A percentile compares a stretch with the other conserved stretches of the same genome.
phyloP scores from a whole-genome alignment of 2,329 filamentous ascomycete genomes.

The Penicillium janthinellum region DNA sequence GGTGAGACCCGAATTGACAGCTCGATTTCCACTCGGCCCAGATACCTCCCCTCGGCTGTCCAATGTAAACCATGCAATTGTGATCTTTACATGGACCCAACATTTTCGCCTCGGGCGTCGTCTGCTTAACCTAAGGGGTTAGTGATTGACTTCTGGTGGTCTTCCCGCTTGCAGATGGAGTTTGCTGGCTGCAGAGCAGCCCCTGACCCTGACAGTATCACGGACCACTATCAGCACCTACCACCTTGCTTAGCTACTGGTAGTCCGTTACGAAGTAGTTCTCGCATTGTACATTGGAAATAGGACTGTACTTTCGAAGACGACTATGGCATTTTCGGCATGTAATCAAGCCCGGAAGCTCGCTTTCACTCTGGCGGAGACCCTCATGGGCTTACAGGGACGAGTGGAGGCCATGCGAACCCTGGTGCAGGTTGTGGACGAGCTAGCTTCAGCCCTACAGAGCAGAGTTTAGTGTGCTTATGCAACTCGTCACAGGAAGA shows the following conservation, averaged over 20 bases:
- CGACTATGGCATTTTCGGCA: not conserved
- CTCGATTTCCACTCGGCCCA: not conserved
- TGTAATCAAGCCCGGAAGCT: not conserved
- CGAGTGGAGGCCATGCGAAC: not conserved
- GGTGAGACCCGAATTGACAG: not conserved
- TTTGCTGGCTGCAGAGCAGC: not conserved
- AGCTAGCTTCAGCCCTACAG: conserved; percentile 25
- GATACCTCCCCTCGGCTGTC: not conserved
- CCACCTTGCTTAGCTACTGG: no score
- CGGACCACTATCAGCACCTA: not conserved
- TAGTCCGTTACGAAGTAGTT: not conserved
- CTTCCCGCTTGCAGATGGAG: not conserved
- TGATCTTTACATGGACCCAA: no score
- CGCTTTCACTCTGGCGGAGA: not conserved
- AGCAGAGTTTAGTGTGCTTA: conserved; percentile 16
- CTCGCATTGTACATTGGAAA: no score
- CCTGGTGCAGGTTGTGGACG: conserved; percentile 13
- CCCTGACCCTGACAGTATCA: not conserved
- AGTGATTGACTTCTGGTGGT: not conserved
- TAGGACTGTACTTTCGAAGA: no score
- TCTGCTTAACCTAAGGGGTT: no score
- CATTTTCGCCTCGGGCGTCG: no score
- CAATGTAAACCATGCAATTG: not conserved
- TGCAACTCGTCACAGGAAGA: conserved; percentile 1
- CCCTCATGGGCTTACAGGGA: not conserved